Percentiles rank a stretch among this genome's conserved stretches.
Conservation (phyloP, 306 rosid genomes). For the Fragaria nilgerrensis region DNA sequence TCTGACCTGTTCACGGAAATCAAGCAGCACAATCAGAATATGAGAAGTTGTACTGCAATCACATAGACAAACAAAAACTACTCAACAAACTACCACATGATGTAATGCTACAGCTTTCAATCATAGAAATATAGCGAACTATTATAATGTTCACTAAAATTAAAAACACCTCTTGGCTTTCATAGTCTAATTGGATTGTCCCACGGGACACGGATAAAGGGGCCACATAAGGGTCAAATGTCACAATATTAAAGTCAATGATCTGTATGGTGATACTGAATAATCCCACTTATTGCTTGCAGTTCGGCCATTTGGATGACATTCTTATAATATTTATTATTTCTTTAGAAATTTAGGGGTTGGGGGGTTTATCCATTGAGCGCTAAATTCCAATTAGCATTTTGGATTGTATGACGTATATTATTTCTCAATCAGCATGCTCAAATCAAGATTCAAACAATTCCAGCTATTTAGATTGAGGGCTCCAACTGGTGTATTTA, state of each 20-base stretch:
- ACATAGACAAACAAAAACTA: background rate
- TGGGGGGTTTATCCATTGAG: background rate
- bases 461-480: background rate
- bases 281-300: background rate
- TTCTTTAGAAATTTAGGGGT: background rate
- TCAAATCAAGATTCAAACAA: background rate
- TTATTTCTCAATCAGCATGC: background rate
- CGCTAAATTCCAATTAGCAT: background rate
- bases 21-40: conserved; percentile 14
- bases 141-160: background rate
- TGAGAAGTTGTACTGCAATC: background rate
- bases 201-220: background rate
- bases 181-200: background rate
- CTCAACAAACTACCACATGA: background rate
- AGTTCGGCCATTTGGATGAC: background rate
- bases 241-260: background rate
- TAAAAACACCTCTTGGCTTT: background rate
- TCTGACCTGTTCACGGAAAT: conserved; percentile 53
- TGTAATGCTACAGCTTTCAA: background rate
- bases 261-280: background rate
- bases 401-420: background rate
- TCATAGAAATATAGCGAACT: background rate
- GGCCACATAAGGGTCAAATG: background rate
- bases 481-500: background rate
- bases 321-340: background rate